Evolutionary conservation across 1,139 yeast species (phyloP).

Genomic region (Scheffersomyces lignicola): DNA sequence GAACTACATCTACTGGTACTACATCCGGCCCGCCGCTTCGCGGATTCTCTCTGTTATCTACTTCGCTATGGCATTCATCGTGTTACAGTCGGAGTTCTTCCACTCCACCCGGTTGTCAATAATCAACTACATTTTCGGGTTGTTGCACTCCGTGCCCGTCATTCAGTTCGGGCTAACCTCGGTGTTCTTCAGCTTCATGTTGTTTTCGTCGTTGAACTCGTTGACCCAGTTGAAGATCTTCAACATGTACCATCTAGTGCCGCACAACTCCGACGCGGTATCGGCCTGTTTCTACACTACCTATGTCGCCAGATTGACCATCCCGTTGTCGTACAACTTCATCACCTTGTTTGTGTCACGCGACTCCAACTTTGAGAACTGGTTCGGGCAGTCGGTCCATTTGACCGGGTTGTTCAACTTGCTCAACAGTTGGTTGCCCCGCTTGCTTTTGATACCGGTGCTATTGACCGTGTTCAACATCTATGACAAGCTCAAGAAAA

Average conservation of each 20-base stretch:
- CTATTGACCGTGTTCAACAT: slow-evolving; percentile 62
- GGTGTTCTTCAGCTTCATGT: slow-evolving; percentile 62
- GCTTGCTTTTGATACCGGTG: slow-evolving; percentile 70
- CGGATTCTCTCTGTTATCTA: slow-evolving; percentile 42
- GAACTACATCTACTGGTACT: slow-evolving; percentile 35
- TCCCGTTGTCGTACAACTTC: slow-evolving; percentile 80
- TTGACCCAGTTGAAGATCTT: slow-evolving; percentile 69
- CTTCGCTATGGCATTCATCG: slow-evolving; percentile 42
- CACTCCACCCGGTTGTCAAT: slow-evolving; percentile 69
- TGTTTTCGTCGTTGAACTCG: slow-evolving; percentile 62
- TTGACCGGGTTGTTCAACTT: slow-evolving; percentile 72
- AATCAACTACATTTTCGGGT: slow-evolving; percentile 37
- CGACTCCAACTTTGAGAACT: slow-evolving; percentile 49
- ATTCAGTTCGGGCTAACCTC: slow-evolving; percentile 39
- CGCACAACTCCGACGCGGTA: slow-evolving; percentile 69
- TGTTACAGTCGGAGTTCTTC: slow-evolving; percentile 72
- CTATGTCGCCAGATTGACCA: slow-evolving; percentile 78
- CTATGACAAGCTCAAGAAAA: slow-evolving; percentile 62
- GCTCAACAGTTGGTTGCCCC: slow-evolving; percentile 73
- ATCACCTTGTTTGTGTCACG: slow-evolving; percentile 60
- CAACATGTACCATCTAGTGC: slow-evolving; percentile 73
- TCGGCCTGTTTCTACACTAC: slow-evolving; percentile 77
- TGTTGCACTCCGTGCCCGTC: slow-evolving; percentile 32
- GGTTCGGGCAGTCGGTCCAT: slow-evolving; percentile 75
- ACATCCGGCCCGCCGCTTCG: slow-evolving; percentile 47